Base-by-base conservation (phyloP, 164 flowering plant genomes). In the Umbilicus rupestris region DNA sequence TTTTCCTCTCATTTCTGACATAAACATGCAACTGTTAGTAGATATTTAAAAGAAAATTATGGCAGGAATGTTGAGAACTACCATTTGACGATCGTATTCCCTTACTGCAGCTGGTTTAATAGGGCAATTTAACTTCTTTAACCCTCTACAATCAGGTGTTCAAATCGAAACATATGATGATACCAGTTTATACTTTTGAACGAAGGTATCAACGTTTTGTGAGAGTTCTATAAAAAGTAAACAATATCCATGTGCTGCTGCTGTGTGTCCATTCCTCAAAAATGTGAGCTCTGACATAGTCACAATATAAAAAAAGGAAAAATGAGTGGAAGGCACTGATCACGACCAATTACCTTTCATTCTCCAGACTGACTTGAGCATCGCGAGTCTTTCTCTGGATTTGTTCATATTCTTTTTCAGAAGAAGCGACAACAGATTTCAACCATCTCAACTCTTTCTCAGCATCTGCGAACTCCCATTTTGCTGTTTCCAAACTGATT, bases 381-480 rank as follows among this genome's bases (percentile, higher is more conserved):
- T 86, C 92, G 10, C 76, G 77, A 31, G 68, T 68, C 70, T 82
- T 82, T 65, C 83, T 69, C 72, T 82, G 86, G 70, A 78, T 81
- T 71, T 89, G 97, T 76, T 90, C 96, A 81, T 78, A 69, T 67
- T 93, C 97, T 80, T 89, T 93, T 71, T 90, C 98, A 29, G 96
- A 87, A 44, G 92, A 83, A 71, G 85, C 66, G 66, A 74, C 66
- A 64, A 87, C 85, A 75, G 89, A 75, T 73, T 76, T 91, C 35
- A 89, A 79, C 97, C 92, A 89, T 81, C 84, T 91, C 66, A 87
- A 69, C 78, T 94, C 97, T 83, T 89, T 91, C 75, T 94, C 99
- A 59, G 89, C 88, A 77, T 94, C 92, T 26, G 82, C 77, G 59
- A 90, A 74, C 71, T 94, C 93, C 85, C 85, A 80, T 72, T 80